Conservation (phyloP, 331 rosid genomes). For the Quercus lobata region DNA sequence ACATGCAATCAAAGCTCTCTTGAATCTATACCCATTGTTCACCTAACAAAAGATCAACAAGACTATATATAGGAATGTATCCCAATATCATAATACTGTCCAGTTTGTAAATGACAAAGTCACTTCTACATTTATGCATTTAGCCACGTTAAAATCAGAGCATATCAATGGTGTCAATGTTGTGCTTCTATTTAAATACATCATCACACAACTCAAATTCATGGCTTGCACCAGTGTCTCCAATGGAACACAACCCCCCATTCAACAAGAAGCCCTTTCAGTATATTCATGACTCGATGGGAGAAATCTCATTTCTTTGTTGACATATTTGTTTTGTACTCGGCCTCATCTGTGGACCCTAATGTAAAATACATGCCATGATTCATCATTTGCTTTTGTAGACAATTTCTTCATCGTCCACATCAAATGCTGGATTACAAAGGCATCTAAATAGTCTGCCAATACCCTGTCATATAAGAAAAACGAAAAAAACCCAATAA, state of each 20-base stretch:
- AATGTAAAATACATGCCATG: not conserved
- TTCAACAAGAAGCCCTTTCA: slow-evolving; percentile 1
- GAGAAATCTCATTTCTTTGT: not conserved
- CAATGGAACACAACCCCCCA: slow-evolving; percentile 1
- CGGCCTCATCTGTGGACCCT: not conserved
- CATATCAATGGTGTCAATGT: not conserved
- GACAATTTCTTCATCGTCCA: slow-evolving; percentile 88
- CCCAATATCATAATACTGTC: not conserved
- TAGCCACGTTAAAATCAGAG: not conserved
- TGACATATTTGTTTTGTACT: not conserved
- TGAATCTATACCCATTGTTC: not conserved
- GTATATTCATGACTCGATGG: slow-evolving; percentile 8
- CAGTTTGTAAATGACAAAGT: slow-evolving; percentile 10
- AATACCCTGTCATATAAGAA: slow-evolving; percentile 52
- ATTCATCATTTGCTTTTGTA: slow-evolving; percentile 61
- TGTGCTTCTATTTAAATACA: slow-evolving; percentile 11
- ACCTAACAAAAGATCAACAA: not conserved
- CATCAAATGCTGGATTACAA: slow-evolving; percentile 96
- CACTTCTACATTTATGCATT: not conserved
- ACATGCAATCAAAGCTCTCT: not conserved
- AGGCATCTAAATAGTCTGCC: slow-evolving; percentile 97
- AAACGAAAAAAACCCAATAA: not conserved
- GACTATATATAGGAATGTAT: not conserved
- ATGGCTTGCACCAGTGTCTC: slow-evolving; percentile 23
- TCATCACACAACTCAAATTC: slow-evolving; percentile 12